These are phyloP conservation scores for Pisolithus thermaeus DNA, from an alignment of 1,284 basidiomycete species.

Conservation along the genomic window DNA sequence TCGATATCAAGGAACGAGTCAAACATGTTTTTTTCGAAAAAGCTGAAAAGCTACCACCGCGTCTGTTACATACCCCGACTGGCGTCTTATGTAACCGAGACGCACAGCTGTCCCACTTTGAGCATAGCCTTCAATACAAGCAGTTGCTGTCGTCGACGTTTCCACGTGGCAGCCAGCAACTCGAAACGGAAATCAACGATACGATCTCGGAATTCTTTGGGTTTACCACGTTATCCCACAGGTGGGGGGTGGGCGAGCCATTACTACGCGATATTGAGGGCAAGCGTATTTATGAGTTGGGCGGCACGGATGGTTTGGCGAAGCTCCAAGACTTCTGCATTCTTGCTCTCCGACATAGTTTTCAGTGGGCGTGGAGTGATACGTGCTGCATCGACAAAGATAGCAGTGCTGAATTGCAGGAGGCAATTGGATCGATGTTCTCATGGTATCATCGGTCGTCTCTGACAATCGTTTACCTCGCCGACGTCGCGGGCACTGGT, in stretches of 20 bases:
- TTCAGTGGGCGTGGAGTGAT: no score
- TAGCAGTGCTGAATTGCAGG: no score
- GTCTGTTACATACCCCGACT: not conserved
- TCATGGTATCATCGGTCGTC: no score
- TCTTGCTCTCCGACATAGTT: no score
- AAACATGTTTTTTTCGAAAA: not conserved
- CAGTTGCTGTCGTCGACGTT: not conserved
- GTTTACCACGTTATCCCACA: not conserved
- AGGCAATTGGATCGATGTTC: no score
- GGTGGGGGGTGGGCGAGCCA: not conserved
- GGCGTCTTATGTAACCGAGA: not conserved
- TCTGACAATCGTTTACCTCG: no score
- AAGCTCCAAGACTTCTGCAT: no score
- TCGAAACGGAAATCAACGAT: not conserved
- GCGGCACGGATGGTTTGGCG: no score
- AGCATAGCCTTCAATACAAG: not conserved
- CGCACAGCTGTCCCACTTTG: not conserved
- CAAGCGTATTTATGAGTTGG: no score
- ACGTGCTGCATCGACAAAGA: no score
- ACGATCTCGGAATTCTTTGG: not conserved
- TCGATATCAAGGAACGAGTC: not conserved
- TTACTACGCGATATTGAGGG: no score
- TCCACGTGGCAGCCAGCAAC: not conserved
- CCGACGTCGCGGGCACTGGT: no score
- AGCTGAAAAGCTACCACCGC: not conserved